phyloP scores from a whole-genome alignment of 768 basidiomycete genomes.

The Omphalotus guepiniiformis region DNA sequence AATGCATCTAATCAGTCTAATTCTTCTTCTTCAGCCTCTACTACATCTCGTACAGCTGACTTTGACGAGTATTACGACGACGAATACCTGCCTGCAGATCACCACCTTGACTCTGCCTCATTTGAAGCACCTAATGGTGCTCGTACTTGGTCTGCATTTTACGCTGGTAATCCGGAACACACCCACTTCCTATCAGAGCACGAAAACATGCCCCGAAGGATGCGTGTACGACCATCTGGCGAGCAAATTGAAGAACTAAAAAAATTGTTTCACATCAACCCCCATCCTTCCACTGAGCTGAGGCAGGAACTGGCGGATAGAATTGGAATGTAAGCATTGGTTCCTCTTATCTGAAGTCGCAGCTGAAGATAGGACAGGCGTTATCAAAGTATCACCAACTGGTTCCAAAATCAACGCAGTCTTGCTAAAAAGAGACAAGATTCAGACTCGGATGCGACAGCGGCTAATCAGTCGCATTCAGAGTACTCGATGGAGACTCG shows the following conservation, averaged over 20 bases:
- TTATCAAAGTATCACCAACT: constrained; percentile 76
- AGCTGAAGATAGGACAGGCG: constrained; percentile 43
- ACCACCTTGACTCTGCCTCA: constrained; percentile 28
- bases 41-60: constrained; percentile 27
- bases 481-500: constrained; percentile 26
- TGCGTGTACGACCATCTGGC: constrained; percentile 58
- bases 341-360: constrained; percentile 6
- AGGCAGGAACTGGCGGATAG: constrained; percentile 59
- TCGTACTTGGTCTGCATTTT: constrained; percentile 31
- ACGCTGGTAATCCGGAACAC: constrained; percentile 45
- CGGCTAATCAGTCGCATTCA: constrained; percentile 22
- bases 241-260: constrained; percentile 68
- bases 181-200: constrained; percentile 46
- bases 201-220: constrained; percentile 52
- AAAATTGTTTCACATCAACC: constrained; percentile 57
- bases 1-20: constrained; percentile 25
- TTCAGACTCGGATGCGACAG: constrained; percentile 39
- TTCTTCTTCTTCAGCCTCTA: constrained; percentile 25
- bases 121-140: constrained; percentile 28
- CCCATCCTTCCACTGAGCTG: constrained; percentile 67
- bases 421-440: constrained; percentile 69
- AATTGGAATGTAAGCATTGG: constrained; percentile 67
- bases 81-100: constrained; percentile 34
- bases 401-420: constrained; percentile 86
- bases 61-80: constrained; percentile 46